Percentiles rank a stretch among this genome's conserved stretches.
phyloP scores from a whole-genome alignment of 768 basidiomycete genomes.

The Guyanaporus albipodus region DNA sequence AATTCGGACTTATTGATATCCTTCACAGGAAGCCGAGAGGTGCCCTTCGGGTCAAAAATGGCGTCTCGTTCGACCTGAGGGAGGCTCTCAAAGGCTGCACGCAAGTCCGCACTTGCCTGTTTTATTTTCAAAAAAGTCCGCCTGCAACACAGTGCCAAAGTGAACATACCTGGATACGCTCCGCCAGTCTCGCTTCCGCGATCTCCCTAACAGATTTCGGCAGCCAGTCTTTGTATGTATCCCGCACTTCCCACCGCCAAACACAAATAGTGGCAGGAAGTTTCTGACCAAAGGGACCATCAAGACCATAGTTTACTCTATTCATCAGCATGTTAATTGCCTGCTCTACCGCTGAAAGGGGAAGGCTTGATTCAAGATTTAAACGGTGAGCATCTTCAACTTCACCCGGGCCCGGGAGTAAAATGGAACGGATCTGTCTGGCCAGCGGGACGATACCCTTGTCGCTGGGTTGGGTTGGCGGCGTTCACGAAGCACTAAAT shows the following conservation, averaged over 20 bases:
- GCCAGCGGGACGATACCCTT: conserved; percentile 59
- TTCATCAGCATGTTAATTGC: conserved; percentile 59
- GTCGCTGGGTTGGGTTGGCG: conserved; percentile 48
- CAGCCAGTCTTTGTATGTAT: conserved; percentile 54
- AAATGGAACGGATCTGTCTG: conserved; percentile 64
- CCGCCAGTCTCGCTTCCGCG: conserved; percentile 54
- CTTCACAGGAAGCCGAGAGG: conserved; percentile 32
- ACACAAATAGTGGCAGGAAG: conserved; percentile 60
- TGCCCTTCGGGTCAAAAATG: conserved; percentile 52
- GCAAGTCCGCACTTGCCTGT: conserved; percentile 59
- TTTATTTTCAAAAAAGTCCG: conserved; percentile 1
- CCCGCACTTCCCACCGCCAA: conserved; percentile 87
- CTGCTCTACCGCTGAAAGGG: conserved; percentile 50
- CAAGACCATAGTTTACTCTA: conserved; percentile 81
- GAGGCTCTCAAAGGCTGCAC: conserved; percentile 51
- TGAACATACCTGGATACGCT: conserved; percentile 57
- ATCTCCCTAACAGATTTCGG: conserved; percentile 64
- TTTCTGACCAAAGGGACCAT: conserved; percentile 46
- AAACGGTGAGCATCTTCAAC: conserved; percentile 38
- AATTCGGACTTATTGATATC: conserved; percentile 27
- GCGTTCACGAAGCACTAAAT: background rate
- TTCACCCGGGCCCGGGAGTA: conserved; percentile 63
- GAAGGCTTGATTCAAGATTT: conserved; percentile 38
- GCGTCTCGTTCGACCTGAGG: conserved; percentile 52
- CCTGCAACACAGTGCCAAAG: background rate